Evolutionary conservation across 208 protist genomes (phyloP).

Genomic region (Wallacemonas collosoma): DNA sequence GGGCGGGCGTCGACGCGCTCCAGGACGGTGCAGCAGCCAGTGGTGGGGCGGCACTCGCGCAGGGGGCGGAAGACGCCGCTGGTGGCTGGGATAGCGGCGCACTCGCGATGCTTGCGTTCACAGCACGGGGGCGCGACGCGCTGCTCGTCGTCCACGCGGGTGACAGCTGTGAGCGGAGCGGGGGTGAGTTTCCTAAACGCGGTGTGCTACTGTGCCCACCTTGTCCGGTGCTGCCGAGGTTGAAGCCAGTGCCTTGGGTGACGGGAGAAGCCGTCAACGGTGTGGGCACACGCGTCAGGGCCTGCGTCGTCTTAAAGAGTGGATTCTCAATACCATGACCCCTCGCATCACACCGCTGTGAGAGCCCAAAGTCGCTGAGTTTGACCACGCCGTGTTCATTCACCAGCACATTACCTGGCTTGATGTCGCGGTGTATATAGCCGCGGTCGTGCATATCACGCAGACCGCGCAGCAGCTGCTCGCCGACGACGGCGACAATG

Average conservation of each 20-base stretch:
- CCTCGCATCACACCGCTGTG: slow-evolving; percentile 47
- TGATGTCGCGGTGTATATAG: slow-evolving; percentile 92
- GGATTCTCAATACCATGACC: slow-evolving; percentile 31
- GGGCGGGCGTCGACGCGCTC: not conserved
- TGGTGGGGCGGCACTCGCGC: not conserved
- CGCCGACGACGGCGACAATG: slow-evolving; percentile 77
- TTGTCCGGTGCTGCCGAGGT: not conserved
- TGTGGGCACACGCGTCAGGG: slow-evolving; percentile 33
- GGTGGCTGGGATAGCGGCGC: not conserved
- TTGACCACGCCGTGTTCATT: slow-evolving; percentile 95
- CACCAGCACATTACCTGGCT: slow-evolving; percentile 96
- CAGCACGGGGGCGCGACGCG: not conserved
- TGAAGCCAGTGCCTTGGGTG: slow-evolving; percentile 9
- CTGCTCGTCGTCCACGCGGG: slow-evolving; percentile 9
- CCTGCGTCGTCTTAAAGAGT: slow-evolving; percentile 20
- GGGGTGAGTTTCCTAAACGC: slow-evolving; percentile 3
- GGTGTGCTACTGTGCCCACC: slow-evolving; percentile 4
- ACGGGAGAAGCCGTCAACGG: slow-evolving; percentile 33
- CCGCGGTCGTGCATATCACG: slow-evolving; percentile 85
- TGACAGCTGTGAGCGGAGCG: slow-evolving; percentile 2
- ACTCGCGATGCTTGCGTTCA: not conserved
- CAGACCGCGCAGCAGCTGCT: slow-evolving; percentile 82
- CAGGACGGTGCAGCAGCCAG: not conserved
- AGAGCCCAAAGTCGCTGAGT: slow-evolving; percentile 96
- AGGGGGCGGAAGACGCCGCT: not conserved